Conservation (phyloP, 495 filamentous ascomycete species). For the Tuber indicum region DNA sequence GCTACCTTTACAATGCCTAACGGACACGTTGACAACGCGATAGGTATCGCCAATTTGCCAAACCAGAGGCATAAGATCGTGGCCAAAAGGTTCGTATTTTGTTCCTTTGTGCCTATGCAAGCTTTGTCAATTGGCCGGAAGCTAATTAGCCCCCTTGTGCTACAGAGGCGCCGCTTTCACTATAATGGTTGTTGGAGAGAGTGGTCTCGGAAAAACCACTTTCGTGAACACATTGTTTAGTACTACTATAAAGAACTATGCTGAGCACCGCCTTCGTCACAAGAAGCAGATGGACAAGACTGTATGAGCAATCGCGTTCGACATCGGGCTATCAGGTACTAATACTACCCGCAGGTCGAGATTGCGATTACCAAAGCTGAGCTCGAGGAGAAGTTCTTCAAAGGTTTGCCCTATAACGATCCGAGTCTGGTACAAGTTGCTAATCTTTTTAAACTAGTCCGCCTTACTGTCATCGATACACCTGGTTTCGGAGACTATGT, state of each 20-base stretch:
- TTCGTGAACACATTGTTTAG: constrained; percentile 99
- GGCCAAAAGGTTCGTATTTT: constrained; percentile 62
- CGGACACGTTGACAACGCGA: constrained; percentile 50
- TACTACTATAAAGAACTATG: constrained; percentile 99
- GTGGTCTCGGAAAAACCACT: constrained; percentile 95
- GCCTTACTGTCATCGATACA: constrained; percentile 96
- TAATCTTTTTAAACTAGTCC: constrained; percentile 54
- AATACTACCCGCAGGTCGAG: constrained; percentile 52
- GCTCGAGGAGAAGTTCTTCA: constrained; percentile 99
- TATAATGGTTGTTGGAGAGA: constrained; percentile 99
- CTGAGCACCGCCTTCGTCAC: constrained; percentile 96
- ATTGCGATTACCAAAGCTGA: constrained; percentile 99
- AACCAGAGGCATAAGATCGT: constrained; percentile 99
- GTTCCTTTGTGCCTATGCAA: not conserved
- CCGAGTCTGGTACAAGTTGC: constrained; percentile 2
- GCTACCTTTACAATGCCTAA: constrained; percentile 30
- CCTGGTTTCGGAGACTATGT: constrained; percentile 99
- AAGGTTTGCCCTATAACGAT: constrained; percentile 55
- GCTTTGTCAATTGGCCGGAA: not conserved
- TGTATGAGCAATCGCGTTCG: constrained; percentile 41
- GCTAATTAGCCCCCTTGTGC: constrained; percentile 17
- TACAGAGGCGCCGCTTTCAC: constrained; percentile 82
- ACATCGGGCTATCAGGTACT: not conserved
- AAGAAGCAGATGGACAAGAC: constrained; percentile 99
- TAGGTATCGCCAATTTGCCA: constrained; percentile 99